These are phyloP conservation scores for Trypanosoma congolense DNA, from an alignment of 208 protist species.

Conservation along the genomic window DNA sequence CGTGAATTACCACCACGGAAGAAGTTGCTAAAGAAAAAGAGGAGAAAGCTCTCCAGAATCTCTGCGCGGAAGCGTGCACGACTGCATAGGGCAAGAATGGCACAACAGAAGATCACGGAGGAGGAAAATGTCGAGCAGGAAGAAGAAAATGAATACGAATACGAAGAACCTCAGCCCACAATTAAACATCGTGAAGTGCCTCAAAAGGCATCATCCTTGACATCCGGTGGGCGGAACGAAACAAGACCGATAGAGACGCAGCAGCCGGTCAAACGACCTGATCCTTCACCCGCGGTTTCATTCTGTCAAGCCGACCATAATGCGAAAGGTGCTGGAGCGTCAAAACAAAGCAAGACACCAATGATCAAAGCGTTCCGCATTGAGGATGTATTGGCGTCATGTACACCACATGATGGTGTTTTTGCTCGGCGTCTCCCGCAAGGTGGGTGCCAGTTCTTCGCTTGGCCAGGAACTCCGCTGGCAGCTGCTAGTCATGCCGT, in stretches of 20 bases:
- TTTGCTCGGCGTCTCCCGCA: conserved; percentile 74
- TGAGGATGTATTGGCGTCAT: conserved; percentile 63
- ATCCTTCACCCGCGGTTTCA: background rate
- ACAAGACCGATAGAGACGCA: background rate
- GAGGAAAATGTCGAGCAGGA: no score
- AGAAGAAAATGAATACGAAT: no score
- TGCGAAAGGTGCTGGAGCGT: background rate
- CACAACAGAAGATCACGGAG: background rate
- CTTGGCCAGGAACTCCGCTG: conserved; percentile 77
- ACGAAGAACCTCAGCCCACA: background rate
- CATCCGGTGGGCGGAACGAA: background rate
- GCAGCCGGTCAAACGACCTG: background rate
- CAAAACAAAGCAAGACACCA: conserved; percentile 41
- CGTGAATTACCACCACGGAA: background rate
- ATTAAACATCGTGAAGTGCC: background rate
- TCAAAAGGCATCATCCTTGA: background rate
- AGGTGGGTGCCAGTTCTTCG: conserved; percentile 86
- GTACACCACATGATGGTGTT: conserved; percentile 55
- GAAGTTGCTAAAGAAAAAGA: background rate
- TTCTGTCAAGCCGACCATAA: background rate
- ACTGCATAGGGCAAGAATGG: background rate
- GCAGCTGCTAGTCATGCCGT: conserved; percentile 64
- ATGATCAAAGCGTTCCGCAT: conserved; percentile 83
- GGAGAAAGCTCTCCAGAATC: background rate
- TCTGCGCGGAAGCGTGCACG: background rate